Conservation (phyloP, 305 asterid genomes). For the Fraxinus baroniana region DNA sequence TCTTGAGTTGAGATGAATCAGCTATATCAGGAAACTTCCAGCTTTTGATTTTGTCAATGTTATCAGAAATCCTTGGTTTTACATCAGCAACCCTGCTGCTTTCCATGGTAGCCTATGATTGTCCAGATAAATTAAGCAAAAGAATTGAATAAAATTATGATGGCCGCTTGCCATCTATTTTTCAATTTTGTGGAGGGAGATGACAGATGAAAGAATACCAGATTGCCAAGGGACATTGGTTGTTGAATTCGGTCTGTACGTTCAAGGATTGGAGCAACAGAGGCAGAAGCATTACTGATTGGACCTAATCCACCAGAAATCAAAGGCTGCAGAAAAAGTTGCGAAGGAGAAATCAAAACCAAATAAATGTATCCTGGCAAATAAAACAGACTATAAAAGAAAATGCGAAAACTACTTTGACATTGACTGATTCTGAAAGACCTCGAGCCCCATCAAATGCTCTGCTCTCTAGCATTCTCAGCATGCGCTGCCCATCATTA, state of each 20-base stretch:
- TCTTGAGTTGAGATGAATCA: constrained; percentile 74
- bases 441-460: constrained; percentile 81
- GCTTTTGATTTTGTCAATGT: constrained; percentile 62
- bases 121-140: constrained; percentile 30
- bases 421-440: constrained; percentile 67
- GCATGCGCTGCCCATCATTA: constrained; percentile 79
- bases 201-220: constrained; percentile 38
- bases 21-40: constrained; percentile 87
- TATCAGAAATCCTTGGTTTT: constrained; percentile 79
- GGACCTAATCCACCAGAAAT: constrained; percentile 70
- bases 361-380: constrained; percentile 4
- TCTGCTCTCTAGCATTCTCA: constrained; percentile 85
- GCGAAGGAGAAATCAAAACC: constrained; percentile 20
- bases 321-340: constrained; percentile 54
- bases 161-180: constrained; percentile 1
- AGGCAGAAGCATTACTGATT: constrained; percentile 54
- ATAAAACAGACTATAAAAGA: constrained; percentile 1
- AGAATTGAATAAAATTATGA: not conserved
- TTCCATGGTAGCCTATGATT: constrained; percentile 71
- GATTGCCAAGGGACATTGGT: constrained; percentile 75
- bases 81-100: constrained; percentile 77
- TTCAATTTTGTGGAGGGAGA: constrained; percentile 6
- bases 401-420: constrained; percentile 48
- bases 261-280: constrained; percentile 65
- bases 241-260: constrained; percentile 74